These are phyloP conservation scores for Globisporangium camurandrum DNA, from an alignment of 352 stramenopile species.

Conservation along the genomic window DNA sequence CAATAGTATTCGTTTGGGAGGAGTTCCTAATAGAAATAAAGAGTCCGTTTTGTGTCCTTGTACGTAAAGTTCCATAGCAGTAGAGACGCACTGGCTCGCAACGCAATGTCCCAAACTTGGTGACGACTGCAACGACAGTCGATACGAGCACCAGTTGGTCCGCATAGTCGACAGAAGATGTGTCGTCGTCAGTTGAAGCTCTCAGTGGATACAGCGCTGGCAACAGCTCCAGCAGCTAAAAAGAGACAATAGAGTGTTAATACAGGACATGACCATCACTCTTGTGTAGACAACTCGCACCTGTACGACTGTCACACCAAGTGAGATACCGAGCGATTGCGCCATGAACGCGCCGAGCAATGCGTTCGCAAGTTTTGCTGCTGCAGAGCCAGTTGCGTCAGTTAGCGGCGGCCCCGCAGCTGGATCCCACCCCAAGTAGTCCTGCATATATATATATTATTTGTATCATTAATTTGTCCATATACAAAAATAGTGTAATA, in stretches of 20 bases:
- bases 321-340: slow-evolving; percentile 39
- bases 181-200: slow-evolving; percentile 38
- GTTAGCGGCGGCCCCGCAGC: slow-evolving; percentile 22
- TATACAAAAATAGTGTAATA: not conserved
- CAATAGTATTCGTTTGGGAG: slow-evolving; percentile 90
- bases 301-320: slow-evolving; percentile 62
- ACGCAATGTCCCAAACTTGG: slow-evolving; percentile 64
- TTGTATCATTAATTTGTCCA: no score
- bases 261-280: slow-evolving; percentile 5
- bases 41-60: not conserved
- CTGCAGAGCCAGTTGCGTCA: slow-evolving; percentile 34
- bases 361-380: slow-evolving; percentile 51
- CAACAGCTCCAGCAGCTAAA: slow-evolving; percentile 65
- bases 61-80: not conserved
- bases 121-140: slow-evolving; percentile 84
- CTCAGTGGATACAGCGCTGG: slow-evolving; percentile 81
- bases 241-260: not conserved
- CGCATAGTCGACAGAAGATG: slow-evolving; percentile 70
- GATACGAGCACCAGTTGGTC: slow-evolving; percentile 80
- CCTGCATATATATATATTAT: no score
- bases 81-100: slow-evolving; percentile 45
- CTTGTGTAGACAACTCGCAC: slow-evolving; percentile 13
- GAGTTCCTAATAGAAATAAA: slow-evolving; percentile 41
- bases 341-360: slow-evolving; percentile 67
- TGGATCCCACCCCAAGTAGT: slow-evolving; percentile 85